Base-by-base conservation (phyloP, 2,329 filamentous ascomycete genomes). In the Plenodomus tracheiphilus region DNA sequence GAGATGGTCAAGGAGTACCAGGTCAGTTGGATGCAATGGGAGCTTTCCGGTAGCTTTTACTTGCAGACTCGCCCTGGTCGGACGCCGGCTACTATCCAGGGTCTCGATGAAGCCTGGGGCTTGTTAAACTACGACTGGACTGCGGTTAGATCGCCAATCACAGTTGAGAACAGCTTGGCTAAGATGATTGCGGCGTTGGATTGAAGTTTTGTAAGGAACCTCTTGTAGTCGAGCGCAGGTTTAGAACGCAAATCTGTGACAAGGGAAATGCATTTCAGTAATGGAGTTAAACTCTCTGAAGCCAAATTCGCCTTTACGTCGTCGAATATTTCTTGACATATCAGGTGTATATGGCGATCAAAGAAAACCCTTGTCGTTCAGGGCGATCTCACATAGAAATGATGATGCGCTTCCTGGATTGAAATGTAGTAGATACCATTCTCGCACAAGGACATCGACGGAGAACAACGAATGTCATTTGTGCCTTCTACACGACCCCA, bases 1-100 rank as follows among this genome's bases (percentile, higher is more conserved):
- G 63, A 69, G 40, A 69, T 69, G 65, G 65, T 69, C 3, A 43
- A 64, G 39, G 60, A 67, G 20, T 70, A 65, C 34, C 45, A 66
- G 42, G 59, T 68, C 16, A 52, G 62, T 28, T 69, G 63, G 64
- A 57, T 61, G 46, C 63, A 69, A 19, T 70, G 65, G 66, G 65
- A 67, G 35, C 43, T 70, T 2, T 62, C 62, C 1, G 66, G 68
- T 4, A 66, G 61, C 36, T 68, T 62, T 34, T 68, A 66, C 34
- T 53, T 68, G 16, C 78, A 79, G 74, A 77, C 67, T 2, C 55
- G 67, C 43, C 66, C 66, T 8, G 51, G 53, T 5, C 53, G 66
- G 15, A 56, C 51, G n/a, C 66, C 65, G 0, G 47, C 46, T 1
- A 68, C 62, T 2, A 60, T 70, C 8, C 59, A 68, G 18, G 67